phyloP scores from a whole-genome alignment of 176 grass and related monocot species.

The Tuctoria greenei region DNA sequence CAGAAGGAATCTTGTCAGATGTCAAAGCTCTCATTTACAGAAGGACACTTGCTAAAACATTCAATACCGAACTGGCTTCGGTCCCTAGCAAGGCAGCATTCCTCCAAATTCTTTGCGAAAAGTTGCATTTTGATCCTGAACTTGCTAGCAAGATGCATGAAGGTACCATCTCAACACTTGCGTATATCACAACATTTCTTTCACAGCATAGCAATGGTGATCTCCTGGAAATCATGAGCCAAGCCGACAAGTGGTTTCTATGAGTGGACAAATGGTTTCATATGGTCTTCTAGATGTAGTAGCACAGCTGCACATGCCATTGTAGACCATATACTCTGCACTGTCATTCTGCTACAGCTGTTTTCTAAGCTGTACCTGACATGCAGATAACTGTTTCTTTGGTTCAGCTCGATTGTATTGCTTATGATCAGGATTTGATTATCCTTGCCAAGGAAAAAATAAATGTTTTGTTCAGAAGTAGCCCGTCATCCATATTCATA shows the following conservation, averaged over 20 bases:
- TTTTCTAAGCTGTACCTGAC: conserved; percentile 10
- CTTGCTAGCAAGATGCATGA: conserved; percentile 91
- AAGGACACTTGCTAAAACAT: conserved; percentile 76
- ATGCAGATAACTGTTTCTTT: conserved; percentile 17
- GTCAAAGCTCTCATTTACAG: conserved; percentile 85
- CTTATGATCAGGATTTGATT: conserved; percentile 5
- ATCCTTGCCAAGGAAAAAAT: neutral
- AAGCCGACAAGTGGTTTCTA: neutral
- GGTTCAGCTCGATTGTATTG: conserved; percentile 19
- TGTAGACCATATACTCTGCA: conserved; percentile 4
- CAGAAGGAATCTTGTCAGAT: conserved; percentile 79
- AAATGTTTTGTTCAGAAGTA: conserved; percentile 1
- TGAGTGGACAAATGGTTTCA: neutral
- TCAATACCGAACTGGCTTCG: conserved; percentile 66
- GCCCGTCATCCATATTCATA: neutral
- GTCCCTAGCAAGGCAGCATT: conserved; percentile 92
- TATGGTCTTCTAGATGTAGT: neutral
- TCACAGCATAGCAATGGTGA: conserved; percentile 7
- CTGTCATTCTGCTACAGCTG: neutral
- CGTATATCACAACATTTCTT: conserved; percentile 22
- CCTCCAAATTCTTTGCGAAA: conserved; percentile 95
- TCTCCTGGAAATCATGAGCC: neutral
- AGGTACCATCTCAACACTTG: conserved; percentile 55
- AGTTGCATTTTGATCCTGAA: conserved; percentile 85
- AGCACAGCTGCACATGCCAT: neutral